Evolutionary conservation across 2,329 filamentous ascomycete genomes (phyloP), one percentile per base, ranked within the genome.

Genomic region (Sclerotinia trifoliorum): DNA sequence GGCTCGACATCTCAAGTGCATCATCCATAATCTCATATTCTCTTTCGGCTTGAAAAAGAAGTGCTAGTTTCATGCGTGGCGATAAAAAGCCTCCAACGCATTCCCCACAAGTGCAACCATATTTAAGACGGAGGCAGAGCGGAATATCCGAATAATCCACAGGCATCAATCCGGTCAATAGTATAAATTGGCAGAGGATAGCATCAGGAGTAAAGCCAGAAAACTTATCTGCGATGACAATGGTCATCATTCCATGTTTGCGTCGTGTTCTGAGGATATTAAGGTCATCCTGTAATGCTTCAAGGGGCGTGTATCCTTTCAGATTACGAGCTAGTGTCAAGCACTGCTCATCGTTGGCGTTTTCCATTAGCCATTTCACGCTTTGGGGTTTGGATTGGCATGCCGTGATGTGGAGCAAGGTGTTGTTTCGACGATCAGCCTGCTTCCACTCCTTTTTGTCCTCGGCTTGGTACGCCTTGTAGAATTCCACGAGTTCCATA

Each of bases 21-120:
- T 26, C n/a, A 42, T 42, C 26, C 35, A 58, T n/a, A 19, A 5
- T 21, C 1, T 58, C 35, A 26, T 58, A 19, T 44, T 15, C 75
- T 78, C 68, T 57, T 64, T 78, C 73, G 8, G 76, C 77, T 60
- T 77, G 70, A 66, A 51, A 73, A 5, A 73, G 21, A 26, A 80
- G 73, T 44, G 74, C 74, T 52, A 68, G 67, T n/a, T 69, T 75
- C 78, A 79, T 80, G 56, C 78, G 76, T 21, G 78, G 76, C 58
- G 78, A 80, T 49, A 81, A 64, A 71, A 81, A 79, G 3, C 79
- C 79, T 44, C 70, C 72, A 21, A 78, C 66, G 70, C 79, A 80
- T 69, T 77, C 65, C 39, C 78, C 78, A 70, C 79, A 81, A 44
- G 77, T 80, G 69, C 79, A 81, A 17, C 79, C 78, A 65, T 74